Conservation (phyloP, 2,329 filamentous ascomycete genomes). For the Cladosporium colombiae region DNA sequence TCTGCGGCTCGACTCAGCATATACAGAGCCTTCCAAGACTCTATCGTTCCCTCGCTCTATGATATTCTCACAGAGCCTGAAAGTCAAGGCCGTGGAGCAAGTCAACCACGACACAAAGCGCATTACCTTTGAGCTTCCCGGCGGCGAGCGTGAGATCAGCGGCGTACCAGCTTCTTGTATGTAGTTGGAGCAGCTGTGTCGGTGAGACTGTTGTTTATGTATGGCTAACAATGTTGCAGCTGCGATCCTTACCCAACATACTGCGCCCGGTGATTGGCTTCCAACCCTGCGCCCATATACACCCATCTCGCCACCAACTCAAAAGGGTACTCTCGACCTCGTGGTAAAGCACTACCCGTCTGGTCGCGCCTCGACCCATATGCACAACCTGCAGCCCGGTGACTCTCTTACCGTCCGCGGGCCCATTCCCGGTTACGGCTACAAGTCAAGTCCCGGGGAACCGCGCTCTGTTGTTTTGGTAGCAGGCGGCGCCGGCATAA, state of each 20-base stretch:
- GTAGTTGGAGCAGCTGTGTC: not conserved
- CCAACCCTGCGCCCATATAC: conserved; percentile 68
- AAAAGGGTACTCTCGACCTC: conserved; percentile 62
- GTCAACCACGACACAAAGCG: conserved; percentile 38
- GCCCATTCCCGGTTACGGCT: conserved; percentile 46
- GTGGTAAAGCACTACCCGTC: conserved; percentile 69
- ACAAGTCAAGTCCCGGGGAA: conserved; percentile 27
- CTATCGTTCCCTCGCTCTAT: conserved; percentile 35
- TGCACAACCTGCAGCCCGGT: conserved; percentile 67
- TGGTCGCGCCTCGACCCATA: conserved; percentile 63
- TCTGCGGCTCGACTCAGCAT: conserved; percentile 32
- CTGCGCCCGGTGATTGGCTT: conserved; percentile 58
- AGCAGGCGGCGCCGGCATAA: conserved; percentile 72
- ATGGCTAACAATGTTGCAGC: conserved; percentile 35
- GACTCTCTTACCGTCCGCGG: conserved; percentile 60
- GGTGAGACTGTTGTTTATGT: not conserved
- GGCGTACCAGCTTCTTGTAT: conserved; percentile 35
- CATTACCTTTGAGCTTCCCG: conserved; percentile 36
- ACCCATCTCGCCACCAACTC: conserved; percentile 59
- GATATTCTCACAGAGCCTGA: conserved; percentile 36
- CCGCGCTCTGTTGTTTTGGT: conserved; percentile 57
- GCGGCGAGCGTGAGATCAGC: conserved; percentile 32
- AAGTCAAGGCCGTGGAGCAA: conserved; percentile 34
- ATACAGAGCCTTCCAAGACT: conserved; percentile 29
- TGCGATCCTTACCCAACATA: conserved; percentile 62